phyloP scores from a whole-genome alignment of 1,284 basidiomycete genomes.

The Athelia psychrophila region DNA sequence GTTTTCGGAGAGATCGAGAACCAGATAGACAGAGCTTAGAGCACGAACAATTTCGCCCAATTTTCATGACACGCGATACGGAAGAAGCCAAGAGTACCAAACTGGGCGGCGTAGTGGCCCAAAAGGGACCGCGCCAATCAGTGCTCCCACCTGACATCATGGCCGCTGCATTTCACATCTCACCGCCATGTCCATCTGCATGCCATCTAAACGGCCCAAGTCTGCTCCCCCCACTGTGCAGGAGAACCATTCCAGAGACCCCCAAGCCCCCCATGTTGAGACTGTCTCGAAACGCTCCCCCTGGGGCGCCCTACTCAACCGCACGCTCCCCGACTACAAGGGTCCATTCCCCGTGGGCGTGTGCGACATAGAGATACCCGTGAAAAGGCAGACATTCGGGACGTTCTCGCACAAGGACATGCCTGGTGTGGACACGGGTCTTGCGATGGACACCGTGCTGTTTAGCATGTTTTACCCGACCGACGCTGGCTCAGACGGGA shows the following conservation, averaged over 20 bases:
- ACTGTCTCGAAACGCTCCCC: slow-evolving; percentile 13
- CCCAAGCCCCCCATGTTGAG: background rate
- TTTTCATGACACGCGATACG: no score
- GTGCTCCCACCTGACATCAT: no score
- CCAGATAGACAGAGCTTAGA: no score
- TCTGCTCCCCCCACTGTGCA: background rate
- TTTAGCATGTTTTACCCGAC: slow-evolving; percentile 39
- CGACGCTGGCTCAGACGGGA: slow-evolving; percentile 8
- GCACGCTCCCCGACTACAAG: slow-evolving; percentile 25
- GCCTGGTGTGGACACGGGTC: slow-evolving; percentile 16
- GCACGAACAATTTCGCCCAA: no score
- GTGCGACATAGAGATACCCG: slow-evolving; percentile 25
- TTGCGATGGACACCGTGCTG: slow-evolving; percentile 32
- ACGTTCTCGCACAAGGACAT: slow-evolving; percentile 24
- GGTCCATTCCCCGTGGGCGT: slow-evolving; percentile 28
- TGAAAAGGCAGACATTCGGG: slow-evolving; percentile 22
- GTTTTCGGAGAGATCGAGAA: no score
- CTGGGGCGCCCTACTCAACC: slow-evolving; percentile 24
- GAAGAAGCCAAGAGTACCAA: no score
- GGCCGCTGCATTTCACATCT: background rate
- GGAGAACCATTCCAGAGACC: background rate
- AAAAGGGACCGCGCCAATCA: no score
- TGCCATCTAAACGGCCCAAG: background rate
- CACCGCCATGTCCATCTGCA: background rate
- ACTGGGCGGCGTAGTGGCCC: no score